Conservation (phyloP, 2,329 filamentous ascomycete species). For the Aspergillus sp. region DNA sequence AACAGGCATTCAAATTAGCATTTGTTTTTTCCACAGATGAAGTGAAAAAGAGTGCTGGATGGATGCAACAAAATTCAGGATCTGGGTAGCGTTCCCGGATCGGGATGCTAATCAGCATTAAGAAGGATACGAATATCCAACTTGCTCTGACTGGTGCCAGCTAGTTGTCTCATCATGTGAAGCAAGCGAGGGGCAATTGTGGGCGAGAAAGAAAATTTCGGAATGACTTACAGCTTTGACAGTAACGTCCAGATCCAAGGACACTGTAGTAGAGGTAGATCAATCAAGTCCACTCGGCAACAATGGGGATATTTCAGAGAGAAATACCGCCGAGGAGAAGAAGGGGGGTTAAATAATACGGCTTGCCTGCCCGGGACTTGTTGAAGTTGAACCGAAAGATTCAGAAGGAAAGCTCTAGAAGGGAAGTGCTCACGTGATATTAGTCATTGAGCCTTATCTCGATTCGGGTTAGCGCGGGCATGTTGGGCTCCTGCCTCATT, state of each 20-base stretch:
- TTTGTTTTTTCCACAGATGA: conserved; percentile 1
- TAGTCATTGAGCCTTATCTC: not conserved
- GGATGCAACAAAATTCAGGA: conserved; percentile 26
- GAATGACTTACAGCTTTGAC: conserved; percentile 21
- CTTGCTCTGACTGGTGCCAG: conserved; percentile 68
- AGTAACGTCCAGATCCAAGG: conserved; percentile 7
- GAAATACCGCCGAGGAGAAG: conserved; percentile 16
- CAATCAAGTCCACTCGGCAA: conserved; percentile 19
- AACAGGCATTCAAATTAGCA: conserved; percentile 22
- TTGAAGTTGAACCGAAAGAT: conserved; percentile 20
- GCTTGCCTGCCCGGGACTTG: not conserved
- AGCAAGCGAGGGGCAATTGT: conserved; percentile 11
- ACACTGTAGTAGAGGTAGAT: conserved; percentile 22
- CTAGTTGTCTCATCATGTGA: conserved; percentile 58
- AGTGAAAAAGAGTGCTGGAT: not conserved
- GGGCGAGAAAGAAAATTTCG: not conserved
- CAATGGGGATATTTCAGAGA: conserved; percentile 9
- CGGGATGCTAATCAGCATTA: conserved; percentile 59
- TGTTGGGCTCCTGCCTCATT: not conserved
- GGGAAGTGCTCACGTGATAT: conserved; percentile 6
- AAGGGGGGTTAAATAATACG: conserved; percentile 17
- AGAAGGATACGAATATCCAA: conserved; percentile 57
- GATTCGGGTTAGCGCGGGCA: not conserved
- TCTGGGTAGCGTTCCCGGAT: conserved; percentile 47
- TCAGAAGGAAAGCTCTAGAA: conserved; percentile 43